Evolutionary conservation across 164 flowering plant species (phyloP), one percentile per base, ranked within the genome.

Genomic region (Nelumbo lutea): DNA sequence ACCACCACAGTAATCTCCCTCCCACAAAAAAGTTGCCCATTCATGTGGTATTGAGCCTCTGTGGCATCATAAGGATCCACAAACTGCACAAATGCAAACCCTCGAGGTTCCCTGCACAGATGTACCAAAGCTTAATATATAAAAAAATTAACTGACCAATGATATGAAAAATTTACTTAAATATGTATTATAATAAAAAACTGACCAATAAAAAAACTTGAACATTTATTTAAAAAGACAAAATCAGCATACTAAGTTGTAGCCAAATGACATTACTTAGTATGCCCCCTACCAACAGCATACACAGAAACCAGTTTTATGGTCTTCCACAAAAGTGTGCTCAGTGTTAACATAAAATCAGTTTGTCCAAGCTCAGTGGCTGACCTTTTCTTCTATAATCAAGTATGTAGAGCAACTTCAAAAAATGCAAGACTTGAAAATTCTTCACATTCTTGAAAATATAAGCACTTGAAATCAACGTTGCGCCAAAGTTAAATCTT

Each of bases 81-180:
- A 85, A 89, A 91, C 85, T 91, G 87, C 81, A 91, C 94, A 86
- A 91, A 91, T n/a, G 94, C 97, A 84, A 91, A 91, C 2, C 93
- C 94, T 27, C 94, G 86, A 56, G 97, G 94, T 69, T 87, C 90
- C 82, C 97, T 91, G 83, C 73, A 83, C 9, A 62, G 44, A 62
- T 41, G 50, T 45, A 59, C 39, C 57, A 71, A 59, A 41, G 64
- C 38, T 56, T 69, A 66, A 43, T 61, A 56, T 57, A 47, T 52
- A n/a, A 6, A 27, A 27, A 2, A 13, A 42, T 27, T 27, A 42
- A 10, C 27, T 27, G 27, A 27, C 27, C 1, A 7, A 15, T 44
- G 7, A 42, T 14, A 52, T 15, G 2, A 14, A 62, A 59, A 44
- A 27, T 62, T 43, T 39, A 46, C 14, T 11, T 42, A 41, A 53